Base-by-base conservation (phyloP, 2,329 filamentous ascomycete genomes). In the Thelonectria rubi region DNA sequence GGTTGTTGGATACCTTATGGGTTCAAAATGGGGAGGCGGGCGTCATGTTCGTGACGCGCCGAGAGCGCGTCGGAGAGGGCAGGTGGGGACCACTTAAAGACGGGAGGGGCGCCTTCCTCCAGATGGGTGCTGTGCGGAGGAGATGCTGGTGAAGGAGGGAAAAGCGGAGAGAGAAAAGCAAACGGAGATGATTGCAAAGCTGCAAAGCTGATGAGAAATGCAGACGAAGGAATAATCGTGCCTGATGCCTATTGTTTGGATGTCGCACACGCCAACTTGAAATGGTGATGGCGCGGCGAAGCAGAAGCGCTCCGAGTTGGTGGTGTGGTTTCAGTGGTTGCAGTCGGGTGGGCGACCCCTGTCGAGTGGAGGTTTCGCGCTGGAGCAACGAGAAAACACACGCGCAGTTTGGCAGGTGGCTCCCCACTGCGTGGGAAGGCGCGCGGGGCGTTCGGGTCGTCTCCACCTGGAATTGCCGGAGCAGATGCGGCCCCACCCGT, bases 21-120 rank as follows among this genome's bases (percentile, higher is more conserved):
- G 26, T 30, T 75, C 69, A 73, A 75, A 76, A 67, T 71, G 60
- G 69, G 69, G 73, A 74, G 75, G 74, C 74, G 65, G 76, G 76
- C 72, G 73, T 74, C 73, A 76, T 77, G 71, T 72, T 75, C 76
- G 75, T 78, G 76, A 78, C 75, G 74, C 75, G 75, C 73, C 68
- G 57, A 64, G 66, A 70, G 70, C 75, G 75, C 73, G 74, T 75
- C 69, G 63, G 73, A 64, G 64, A 56, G 63, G 63, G 53, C 42
- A 56, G 64, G 72, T 72, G 71, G 67, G 66, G 62, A 62, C 58
- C 64, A 67, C 66, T 72, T 71, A 62, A 70, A 66, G 64, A 63
- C 54, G 54, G 39, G 55, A 60, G 56, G 49, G 18, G 58, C 48
- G 54, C 40, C 42, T 68, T 63, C 60, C 61, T 52, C 62, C 62